Evolutionary conservation across 768 basidiomycete species (phyloP).

Genomic region (Leccinum rimulosum): DNA sequence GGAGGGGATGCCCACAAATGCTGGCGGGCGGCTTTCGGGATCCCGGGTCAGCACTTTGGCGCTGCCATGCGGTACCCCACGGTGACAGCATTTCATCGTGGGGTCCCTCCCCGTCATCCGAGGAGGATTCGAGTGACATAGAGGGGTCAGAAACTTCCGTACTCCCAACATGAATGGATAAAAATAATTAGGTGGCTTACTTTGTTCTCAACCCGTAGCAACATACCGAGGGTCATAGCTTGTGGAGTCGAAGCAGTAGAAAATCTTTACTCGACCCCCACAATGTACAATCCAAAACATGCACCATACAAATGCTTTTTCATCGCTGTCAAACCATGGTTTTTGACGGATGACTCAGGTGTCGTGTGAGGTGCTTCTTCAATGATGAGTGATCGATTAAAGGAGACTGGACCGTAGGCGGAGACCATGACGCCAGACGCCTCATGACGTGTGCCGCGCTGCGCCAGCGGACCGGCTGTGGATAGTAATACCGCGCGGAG

Average conservation of each 20-base stretch:
- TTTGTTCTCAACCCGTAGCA: too few species aligned
- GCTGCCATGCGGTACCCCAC: too few species aligned
- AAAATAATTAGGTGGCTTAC: background rate
- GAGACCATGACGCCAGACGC: background rate
- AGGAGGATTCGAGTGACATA: too few species aligned
- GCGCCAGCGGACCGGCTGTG: background rate
- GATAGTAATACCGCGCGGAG: background rate
- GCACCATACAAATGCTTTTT: background rate
- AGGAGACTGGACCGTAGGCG: background rate
- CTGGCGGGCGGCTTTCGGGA: too few species aligned
- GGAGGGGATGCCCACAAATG: too few species aligned
- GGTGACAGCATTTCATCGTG: too few species aligned
- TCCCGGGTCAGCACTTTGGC: too few species aligned
- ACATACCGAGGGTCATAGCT: too few species aligned
- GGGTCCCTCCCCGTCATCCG: too few species aligned
- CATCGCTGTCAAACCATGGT: background rate
- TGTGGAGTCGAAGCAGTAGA: too few species aligned
- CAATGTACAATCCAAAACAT: conserved; percentile 5
- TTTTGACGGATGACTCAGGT: background rate
- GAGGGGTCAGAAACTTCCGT: too few species aligned
- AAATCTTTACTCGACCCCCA: background rate
- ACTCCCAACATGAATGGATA: background rate
- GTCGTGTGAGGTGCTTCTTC: background rate
- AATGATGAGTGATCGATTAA: background rate
- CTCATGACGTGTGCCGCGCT: background rate